Evolutionary conservation across 116 monocot genomes (phyloP), one percentile per base, ranked within the genome.

Genomic region (Iris pallida): DNA sequence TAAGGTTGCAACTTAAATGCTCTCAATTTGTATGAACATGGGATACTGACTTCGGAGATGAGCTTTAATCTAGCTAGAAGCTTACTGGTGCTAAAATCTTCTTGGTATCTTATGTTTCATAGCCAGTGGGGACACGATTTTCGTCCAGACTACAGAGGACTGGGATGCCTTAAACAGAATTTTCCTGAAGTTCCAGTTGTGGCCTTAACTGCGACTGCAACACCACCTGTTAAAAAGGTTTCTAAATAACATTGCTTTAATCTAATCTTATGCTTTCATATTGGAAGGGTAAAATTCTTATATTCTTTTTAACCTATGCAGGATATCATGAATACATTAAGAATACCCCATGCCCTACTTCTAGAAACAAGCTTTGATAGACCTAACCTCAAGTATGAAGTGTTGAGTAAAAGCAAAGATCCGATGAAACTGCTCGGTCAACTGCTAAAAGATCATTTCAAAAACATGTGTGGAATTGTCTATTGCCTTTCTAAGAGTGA

Each of bases 121-220:
- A 97, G 97, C 59, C 97, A 97, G 73, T 97, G 97, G 92, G 97
- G 92, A 12, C 89, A 97, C 80, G 97, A 97, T 76, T 97, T 97
- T 80, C 92, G 90, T 46, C 97, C 97, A 54, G 97, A 92, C 20
- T 97, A 97, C 53, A 80, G 90, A 85, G 81, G 69, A 71, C 61
- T 97, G 44, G 87, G 92, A 57, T 90, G 87, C 55, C 83, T 92
- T 30, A 92, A 87, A 71, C 92, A 85, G 66, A 85, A 83, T 40
- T 97, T 97, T 68, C 85, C 89, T 53, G 30, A 47, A 16, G 85
- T 92, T 55, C 81, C 92, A 44, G 18, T 97, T 4, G 90, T 92
- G 85, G 92, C 92, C 49, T 82, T 97, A 67, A 97, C 97, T 80
- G 97, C 97, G 72, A 97, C 97, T 55, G 97, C 97, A n/a, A 97